These are phyloP conservation scores for Rickenella mellea DNA, from an alignment of 768 basidiomycete species.

Conservation along the genomic window DNA sequence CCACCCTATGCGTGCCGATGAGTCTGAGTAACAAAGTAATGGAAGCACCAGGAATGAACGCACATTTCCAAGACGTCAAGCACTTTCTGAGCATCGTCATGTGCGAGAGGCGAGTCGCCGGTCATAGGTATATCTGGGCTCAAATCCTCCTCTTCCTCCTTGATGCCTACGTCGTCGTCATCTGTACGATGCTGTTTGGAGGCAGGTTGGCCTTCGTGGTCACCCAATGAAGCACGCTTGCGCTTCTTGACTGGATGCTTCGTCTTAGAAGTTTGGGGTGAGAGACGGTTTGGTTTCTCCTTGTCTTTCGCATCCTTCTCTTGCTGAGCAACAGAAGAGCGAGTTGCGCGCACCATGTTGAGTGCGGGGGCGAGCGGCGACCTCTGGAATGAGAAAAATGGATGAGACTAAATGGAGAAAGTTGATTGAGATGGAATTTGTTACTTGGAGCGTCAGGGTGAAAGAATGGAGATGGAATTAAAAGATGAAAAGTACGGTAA, in stretches of 20 bases:
- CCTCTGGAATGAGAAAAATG: constrained; percentile 1
- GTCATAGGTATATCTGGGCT: constrained; percentile 23
- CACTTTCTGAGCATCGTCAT: constrained; percentile 39
- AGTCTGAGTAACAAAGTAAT: not conserved
- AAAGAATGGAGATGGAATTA: too few species aligned
- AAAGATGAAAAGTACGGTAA: too few species aligned
- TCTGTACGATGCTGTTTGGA: constrained; percentile 41
- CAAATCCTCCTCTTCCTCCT: constrained; percentile 21
- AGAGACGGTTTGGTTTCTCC: constrained; percentile 17
- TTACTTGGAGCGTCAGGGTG: constrained; percentile 8
- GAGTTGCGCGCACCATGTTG: constrained; percentile 69
- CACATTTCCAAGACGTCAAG: constrained; percentile 53
- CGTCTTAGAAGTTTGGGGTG: constrained; percentile 13
- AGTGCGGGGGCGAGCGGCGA: not conserved
- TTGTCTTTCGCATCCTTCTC: constrained; percentile 24
- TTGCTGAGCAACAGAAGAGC: constrained; percentile 38
- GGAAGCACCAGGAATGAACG: too few species aligned
- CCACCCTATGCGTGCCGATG: constrained; percentile 34
- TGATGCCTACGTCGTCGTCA: constrained; percentile 13
- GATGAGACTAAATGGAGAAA: constrained; percentile 2
- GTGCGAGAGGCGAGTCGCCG: constrained; percentile 38
- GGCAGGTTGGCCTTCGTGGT: constrained; percentile 37
- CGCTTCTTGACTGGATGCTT: constrained; percentile 46
- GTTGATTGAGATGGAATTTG: constrained; percentile 6
- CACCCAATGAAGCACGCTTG: constrained; percentile 44